Base-by-base conservation (phyloP, 2,329 filamentous ascomycete genomes). In the Verticillium tricorpus region DNA sequence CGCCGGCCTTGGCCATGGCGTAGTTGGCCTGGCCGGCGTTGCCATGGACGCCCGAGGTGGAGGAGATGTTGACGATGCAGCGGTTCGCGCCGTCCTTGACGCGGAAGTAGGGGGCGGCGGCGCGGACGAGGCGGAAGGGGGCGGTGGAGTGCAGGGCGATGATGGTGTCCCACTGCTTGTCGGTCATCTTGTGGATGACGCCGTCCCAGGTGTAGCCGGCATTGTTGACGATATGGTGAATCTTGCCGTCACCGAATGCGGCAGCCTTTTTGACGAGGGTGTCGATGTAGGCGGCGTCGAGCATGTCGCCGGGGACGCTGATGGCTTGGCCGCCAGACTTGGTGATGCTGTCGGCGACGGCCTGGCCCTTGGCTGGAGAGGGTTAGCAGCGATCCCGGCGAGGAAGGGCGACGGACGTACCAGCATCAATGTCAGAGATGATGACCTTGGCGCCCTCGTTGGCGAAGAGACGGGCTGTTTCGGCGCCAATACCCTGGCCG, bases 21-120 rank as follows among this genome's bases (percentile, higher is more conserved):
- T 96, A 96, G 81, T 96, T 97, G 69, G 89, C 86, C 80, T 96
- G 92, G n/a, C 92, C 92, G 8, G 92, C 90, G 72, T 96, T 96
- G 61, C 93, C 93, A 74, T 96, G 87, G 14, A 95, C 80, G 60
- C 93, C 92, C 35, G 86, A 91, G 1, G 92, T 96, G 60, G 86
- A 91, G 61, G 86, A 90, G 73, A 97, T 91, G 75, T 95, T 96
- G 78, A 96, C 85, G 68, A 96, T 87, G 73, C 85, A 88, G 61
- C 93, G 85, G 5, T 89, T 85, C 73, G 90, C 90, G 70, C 90
- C 88, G 74, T 96, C 93, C 67, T 88, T 90, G 66, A 96, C 90
- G 50, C 93, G 88, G 81, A 97, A 96, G 76, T 91, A 96, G 25
- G 91, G 91, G 0, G 91, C 90, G 1, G 91, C 91, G 56, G 88